Base-by-base conservation (phyloP, 495 filamentous ascomycete species). In the Hypomontagnella submonticulosa region DNA sequence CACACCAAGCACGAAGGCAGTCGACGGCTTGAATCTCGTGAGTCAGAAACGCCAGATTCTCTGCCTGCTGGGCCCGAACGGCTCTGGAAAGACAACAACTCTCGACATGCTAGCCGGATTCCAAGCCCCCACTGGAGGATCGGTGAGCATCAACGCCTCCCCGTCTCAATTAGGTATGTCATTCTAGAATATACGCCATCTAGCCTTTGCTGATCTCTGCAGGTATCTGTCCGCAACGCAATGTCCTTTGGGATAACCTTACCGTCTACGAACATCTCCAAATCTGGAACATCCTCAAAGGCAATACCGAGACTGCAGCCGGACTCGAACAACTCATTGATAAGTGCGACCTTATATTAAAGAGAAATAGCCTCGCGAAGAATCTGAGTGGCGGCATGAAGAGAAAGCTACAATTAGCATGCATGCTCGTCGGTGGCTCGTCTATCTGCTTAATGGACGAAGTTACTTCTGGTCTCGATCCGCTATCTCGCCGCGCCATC, bases 401-500 rank as follows among this genome's bases (percentile, higher is more conserved):
- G 70, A 78, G 90, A 20, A 92, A 92, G 68, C 75, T 90, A 9
- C 90, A 92, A 62, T 76, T 92, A 12, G 85, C 85, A 15, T 89
- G 90, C 78, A 91, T 91, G 89, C 85, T 92, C 34, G 89, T 88
- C n/a, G 90, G 90, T 12, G 89, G 88, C 18, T 87, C 84, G 33
- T 79, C 77, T 6, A 81, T 92, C 6, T 92, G 90, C 69, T 87
- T 88, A 71, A 84, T 92, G 20, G 90, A 92, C 67, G 90, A 92
- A 70, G 88, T 90, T 10, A 87, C 84, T 23, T 86, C 84, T 40
- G 90, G 90, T 1, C 75, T 92, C 3, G 90, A 92, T 72, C 89
- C 90, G 4, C 75, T 92, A 10, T 85, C 83, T 23, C 75, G 90
- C 11, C 77, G 88, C 13, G 91, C 87, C 61, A 88, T 92, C 49